phyloP scores from a whole-genome alignment of 2,329 filamentous ascomycete species.

The Apiospora rasikravindrae region DNA sequence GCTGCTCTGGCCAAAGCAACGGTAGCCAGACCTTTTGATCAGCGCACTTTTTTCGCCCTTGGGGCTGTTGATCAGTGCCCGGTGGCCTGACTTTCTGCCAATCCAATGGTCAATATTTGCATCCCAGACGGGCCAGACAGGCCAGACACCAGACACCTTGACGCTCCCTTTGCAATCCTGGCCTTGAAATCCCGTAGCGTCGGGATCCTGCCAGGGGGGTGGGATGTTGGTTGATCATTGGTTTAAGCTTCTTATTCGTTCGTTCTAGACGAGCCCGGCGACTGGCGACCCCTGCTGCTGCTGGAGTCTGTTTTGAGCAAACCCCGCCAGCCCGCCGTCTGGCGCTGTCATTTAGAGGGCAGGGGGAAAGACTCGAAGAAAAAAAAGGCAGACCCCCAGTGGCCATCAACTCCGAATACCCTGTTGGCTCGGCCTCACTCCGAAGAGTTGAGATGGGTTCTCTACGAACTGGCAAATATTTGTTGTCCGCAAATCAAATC shows the following conservation, averaged over 20 bases:
- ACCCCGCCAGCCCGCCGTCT: not conserved
- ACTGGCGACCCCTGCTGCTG: not conserved
- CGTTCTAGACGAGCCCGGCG: not conserved
- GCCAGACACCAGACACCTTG: not conserved
- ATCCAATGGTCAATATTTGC: not conserved
- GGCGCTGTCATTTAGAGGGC: not conserved
- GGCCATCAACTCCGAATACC: not conserved
- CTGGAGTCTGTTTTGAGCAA: not conserved
- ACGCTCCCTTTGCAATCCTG: not conserved
- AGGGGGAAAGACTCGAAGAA: too few species aligned
- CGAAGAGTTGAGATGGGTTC: not conserved
- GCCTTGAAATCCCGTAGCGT: not conserved
- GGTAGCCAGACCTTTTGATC: too few species aligned
- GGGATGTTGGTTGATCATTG: not conserved
- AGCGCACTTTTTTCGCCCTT: too few species aligned
- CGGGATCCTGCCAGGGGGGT: not conserved
- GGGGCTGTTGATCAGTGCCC: not conserved
- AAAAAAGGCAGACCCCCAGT: not conserved
- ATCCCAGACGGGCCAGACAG: too few species aligned
- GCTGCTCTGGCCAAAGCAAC: not conserved
- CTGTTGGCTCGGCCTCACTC: not conserved
- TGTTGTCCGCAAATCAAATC: too few species aligned
- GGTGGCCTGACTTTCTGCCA: not conserved
- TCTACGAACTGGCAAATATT: not conserved
- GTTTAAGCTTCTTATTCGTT: constrained; percentile 17